phyloP scores from a whole-genome alignment of 805 yeast genomes.

The Clavispora phyllophila region DNA sequence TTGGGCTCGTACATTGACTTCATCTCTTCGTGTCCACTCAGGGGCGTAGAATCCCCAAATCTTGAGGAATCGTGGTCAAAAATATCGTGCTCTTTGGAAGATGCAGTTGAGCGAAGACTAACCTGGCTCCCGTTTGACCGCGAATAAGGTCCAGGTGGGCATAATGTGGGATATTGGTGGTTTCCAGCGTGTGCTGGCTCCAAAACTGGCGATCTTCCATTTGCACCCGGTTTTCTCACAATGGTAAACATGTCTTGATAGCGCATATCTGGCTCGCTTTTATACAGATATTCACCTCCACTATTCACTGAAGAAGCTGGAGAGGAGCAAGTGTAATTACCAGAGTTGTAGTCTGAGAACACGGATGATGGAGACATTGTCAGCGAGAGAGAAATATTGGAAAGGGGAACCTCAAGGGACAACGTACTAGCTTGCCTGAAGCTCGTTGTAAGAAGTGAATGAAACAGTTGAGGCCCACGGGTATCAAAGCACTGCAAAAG shows the following conservation, averaged over 20 bases:
- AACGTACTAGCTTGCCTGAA: not conserved
- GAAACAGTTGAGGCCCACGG: slow-evolving; percentile 12
- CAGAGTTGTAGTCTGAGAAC: slow-evolving; percentile 5
- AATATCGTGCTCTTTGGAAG: slow-evolving; percentile 17
- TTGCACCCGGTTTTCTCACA: not conserved
- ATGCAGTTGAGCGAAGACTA: slow-evolving; percentile 22
- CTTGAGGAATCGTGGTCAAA: slow-evolving; percentile 23
- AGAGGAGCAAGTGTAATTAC: slow-evolving; percentile 2
- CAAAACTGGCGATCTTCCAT: not conserved
- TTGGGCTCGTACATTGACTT: slow-evolving; percentile 2
- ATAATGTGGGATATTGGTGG: slow-evolving; percentile 7
- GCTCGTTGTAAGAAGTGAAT: not conserved
- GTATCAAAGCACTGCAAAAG: slow-evolving; percentile 10
- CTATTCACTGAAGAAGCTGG: not conserved
- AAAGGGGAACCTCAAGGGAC: not conserved
- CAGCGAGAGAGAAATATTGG: not conserved
- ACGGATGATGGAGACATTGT: slow-evolving; percentile 1
- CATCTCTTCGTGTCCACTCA: slow-evolving; percentile 22
- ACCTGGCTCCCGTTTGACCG: slow-evolving; percentile 21
- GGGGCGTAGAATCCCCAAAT: slow-evolving; percentile 27
- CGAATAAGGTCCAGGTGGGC: slow-evolving; percentile 6
- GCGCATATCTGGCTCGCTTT: not conserved
- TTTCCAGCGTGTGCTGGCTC: slow-evolving; percentile 6
- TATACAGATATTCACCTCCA: not conserved
- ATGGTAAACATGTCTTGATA: not conserved